Conservation (phyloP, 2,329 filamentous ascomycete genomes). For the Spiromastix sp. region DNA sequence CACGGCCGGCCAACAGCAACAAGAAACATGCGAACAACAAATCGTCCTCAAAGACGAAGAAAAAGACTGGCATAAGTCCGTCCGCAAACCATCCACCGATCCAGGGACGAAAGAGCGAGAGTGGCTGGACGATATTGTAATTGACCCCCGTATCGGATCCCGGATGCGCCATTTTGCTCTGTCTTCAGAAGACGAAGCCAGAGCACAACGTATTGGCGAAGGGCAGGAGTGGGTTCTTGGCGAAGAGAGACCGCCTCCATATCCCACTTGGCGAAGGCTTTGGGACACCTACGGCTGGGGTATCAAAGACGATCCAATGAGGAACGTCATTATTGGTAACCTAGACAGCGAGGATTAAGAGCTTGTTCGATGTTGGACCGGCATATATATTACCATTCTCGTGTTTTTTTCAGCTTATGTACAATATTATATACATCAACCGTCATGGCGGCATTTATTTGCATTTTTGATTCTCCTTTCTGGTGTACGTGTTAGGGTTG, state of each 20-base stretch:
- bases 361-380: neutral
- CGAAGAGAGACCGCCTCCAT: constrained; percentile 35
- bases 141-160: constrained; percentile 64
- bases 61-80: constrained; percentile 72
- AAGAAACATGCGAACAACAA: constrained; percentile 51
- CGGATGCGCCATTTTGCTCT: constrained; percentile 76
- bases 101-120: constrained; percentile 49
- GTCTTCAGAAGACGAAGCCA: constrained; percentile 56
- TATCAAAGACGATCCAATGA: constrained; percentile 29
- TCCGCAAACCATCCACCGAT: constrained; percentile 41
- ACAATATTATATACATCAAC: constrained; percentile 7
- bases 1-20: constrained; percentile 33
- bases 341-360: constrained; percentile 23
- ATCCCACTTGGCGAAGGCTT: constrained; percentile 28
- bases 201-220: constrained; percentile 51
- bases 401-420: neutral
- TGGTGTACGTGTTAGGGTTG: constrained; percentile 1
- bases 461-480: neutral
- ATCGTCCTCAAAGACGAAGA: constrained; percentile 60
- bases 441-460: too few relatives aligned
- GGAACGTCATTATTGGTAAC: constrained; percentile 32
- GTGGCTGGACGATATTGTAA: constrained; percentile 62
- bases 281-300: constrained; percentile 33
- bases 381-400: neutral
- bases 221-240: constrained; percentile 61